A percentile compares a stretch with the other conserved stretches of the same genome.
Conservation (phyloP, 164 flowering plant species). For the Piper betle region DNA sequence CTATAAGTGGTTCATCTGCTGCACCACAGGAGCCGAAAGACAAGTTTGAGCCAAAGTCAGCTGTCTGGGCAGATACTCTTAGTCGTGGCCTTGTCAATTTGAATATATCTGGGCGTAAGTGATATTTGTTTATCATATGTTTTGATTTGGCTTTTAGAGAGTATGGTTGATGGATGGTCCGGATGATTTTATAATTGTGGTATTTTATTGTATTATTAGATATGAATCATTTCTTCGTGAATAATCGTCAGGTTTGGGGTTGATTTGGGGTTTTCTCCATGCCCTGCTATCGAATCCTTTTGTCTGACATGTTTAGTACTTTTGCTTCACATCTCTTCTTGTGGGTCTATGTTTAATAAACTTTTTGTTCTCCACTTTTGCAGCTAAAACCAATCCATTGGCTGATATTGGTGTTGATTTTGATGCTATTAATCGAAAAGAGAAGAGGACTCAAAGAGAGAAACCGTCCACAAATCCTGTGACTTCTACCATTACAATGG, state of each 20-base stretch:
- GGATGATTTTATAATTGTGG: too few relatives aligned
- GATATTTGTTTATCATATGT: background rate
- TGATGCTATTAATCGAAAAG: constrained; percentile 85
- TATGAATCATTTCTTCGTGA: too few relatives aligned
- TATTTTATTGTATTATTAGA: too few relatives aligned
- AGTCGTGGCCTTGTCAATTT: constrained; percentile 87
- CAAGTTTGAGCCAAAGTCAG: constrained; percentile 85
- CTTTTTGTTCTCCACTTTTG: constrained; percentile 11
- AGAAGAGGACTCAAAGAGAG: constrained; percentile 64
- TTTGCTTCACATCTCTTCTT: background rate
- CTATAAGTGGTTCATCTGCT: constrained; percentile 29
- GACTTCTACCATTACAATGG: constrained; percentile 67
- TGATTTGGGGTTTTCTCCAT: too few relatives aligned
- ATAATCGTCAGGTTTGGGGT: too few relatives aligned
- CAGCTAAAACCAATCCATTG: constrained; percentile 92
- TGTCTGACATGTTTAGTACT: too few relatives aligned
- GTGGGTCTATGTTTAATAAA: background rate
- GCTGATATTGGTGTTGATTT: constrained; percentile 93
- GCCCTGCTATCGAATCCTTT: too few relatives aligned
- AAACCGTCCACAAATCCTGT: constrained; percentile 43
- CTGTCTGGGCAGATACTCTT: constrained; percentile 94
- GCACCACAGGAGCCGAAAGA: constrained; percentile 46
- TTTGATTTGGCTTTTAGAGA: background rate
- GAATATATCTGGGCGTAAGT: constrained; percentile 96
- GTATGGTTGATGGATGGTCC: background rate